These are phyloP conservation scores for Fonsecaea pedrosoi DNA, from an alignment of 2,329 filamentous ascomycete species.

Conservation along the genomic window DNA sequence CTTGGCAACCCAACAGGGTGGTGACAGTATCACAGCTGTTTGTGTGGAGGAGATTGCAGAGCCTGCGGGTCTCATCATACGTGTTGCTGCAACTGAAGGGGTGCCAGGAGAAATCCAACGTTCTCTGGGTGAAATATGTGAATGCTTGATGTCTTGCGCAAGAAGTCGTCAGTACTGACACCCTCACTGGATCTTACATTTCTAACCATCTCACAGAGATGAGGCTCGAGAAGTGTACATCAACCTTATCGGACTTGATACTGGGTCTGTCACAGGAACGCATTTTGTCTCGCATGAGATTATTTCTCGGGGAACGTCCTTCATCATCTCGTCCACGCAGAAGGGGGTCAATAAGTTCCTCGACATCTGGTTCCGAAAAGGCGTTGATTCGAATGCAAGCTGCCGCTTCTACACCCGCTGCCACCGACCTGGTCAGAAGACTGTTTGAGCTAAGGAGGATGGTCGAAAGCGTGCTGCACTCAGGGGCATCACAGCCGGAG, in stretches of 20 bases:
- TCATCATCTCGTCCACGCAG: background rate
- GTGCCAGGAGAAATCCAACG: slow-evolving; percentile 8
- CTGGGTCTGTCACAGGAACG: background rate
- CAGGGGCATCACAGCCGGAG: background rate
- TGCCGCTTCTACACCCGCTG: slow-evolving; percentile 4
- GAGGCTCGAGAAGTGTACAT: background rate
- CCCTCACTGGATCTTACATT: background rate
- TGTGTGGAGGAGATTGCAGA: slow-evolving; percentile 42
- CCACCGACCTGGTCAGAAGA: background rate
- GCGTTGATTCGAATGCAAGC: background rate
- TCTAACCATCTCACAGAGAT: background rate
- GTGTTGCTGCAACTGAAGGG: slow-evolving; percentile 29
- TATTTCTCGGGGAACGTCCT: background rate
- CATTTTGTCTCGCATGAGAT: background rate
- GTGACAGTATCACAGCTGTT: slow-evolving; percentile 42
- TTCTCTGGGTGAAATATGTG: background rate
- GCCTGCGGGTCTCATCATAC: slow-evolving; percentile 15
- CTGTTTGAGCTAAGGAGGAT: background rate
- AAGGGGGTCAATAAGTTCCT: background rate
- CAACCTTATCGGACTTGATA: background rate
- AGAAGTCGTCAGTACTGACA: background rate
- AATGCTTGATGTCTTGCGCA: background rate
- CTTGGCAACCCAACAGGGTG: slow-evolving; percentile 41
- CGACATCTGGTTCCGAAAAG: background rate
- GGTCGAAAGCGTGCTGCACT: background rate